Evolutionary conservation across 495 filamentous ascomycete species (phyloP), one percentile per base, ranked within the genome.

Genomic region (Aspergillus baeticus): DNA sequence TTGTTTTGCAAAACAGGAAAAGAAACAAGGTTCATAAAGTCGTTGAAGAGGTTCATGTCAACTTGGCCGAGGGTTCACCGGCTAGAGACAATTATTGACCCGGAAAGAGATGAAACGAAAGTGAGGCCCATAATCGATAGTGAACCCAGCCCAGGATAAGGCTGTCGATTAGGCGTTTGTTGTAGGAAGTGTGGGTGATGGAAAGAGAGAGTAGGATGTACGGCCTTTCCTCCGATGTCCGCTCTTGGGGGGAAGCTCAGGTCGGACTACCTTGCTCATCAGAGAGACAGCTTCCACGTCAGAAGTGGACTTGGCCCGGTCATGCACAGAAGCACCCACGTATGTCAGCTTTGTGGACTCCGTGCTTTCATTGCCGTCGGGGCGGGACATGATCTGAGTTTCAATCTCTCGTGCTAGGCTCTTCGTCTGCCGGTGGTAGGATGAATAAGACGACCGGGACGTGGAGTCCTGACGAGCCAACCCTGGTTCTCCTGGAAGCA

Each of bases 151-250:
- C 5, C n/a, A 7, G 36, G 22, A 42, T 23, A 52, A 37, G 38
- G 18, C 41, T 10, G 51, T 39, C 10, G 20, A 35, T 48, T 22
- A 48, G 43, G 14, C 44, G 47, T 57, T 57, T 10, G 65, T 52
- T 21, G 62, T 55, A 5, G 58, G 42, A 42, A 50, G 18, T 6
- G 58, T 7, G 8, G 60, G 17, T 17, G 72, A 59, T 7, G 75
- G 76, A 54, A 78, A 78, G 54, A 78, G 72, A 41, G 76, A 78
- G 59, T 78, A 78, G 17, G 74, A 77, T 15, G 71, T 60, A 20
- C 67, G 68, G 47, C 74, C 69, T 61, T 58, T 67, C 59, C 61
- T 55, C 14, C 60, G 51, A 53, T 57, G 56, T 8, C 39, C 47
- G 18, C 37, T 49, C 37, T 53, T 60, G 7, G 33, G 17, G 35